phyloP scores from a whole-genome alignment of 2,329 filamentous ascomycete species.

The Aspergillus versicolor region DNA sequence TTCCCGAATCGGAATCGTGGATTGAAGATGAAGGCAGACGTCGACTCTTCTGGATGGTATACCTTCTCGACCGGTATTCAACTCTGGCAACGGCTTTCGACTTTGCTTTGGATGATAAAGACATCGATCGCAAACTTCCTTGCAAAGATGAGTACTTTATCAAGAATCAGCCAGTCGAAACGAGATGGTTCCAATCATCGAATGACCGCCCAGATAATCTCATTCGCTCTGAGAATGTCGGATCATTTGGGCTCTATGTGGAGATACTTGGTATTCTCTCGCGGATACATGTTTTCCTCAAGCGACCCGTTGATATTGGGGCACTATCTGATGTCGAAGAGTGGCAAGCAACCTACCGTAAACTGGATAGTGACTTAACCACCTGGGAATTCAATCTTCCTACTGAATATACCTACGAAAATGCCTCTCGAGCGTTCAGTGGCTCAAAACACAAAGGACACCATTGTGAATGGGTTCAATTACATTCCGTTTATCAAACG shows the following conservation, averaged over 20 bases:
- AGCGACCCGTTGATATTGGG: constrained; percentile 84
- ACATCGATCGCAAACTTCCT: constrained; percentile 82
- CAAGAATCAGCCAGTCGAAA: constrained; percentile 80
- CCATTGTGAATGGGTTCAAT: constrained; percentile 84
- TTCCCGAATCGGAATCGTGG: constrained; percentile 80
- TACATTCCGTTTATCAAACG: constrained; percentile 88
- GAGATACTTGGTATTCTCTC: constrained; percentile 86
- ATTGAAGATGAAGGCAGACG: constrained; percentile 86
- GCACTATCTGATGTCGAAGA: constrained; percentile 79
- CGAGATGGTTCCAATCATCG: constrained; percentile 69
- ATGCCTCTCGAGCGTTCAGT: constrained; percentile 76
- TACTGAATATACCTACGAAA: constrained; percentile 69
- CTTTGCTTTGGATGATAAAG: constrained; percentile 83
- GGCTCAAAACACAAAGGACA: constrained; percentile 64
- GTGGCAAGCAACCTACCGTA: constrained; percentile 85
- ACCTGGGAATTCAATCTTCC: constrained; percentile 84
- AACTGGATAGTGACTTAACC: constrained; percentile 75
- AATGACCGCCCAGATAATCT: constrained; percentile 60
- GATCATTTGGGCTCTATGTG: constrained; percentile 85
- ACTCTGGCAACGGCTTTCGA: constrained; percentile 91
- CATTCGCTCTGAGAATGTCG: constrained; percentile 75
- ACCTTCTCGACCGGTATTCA: constrained; percentile 83
- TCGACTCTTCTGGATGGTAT: constrained; percentile 91
- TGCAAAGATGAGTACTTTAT: constrained; percentile 85
- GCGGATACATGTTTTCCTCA: constrained; percentile 83